A percentile compares a stretch with the other conserved stretches of the same genome.
These are phyloP conservation scores for Talaromyces amestolkiae DNA, from an alignment of 2,329 filamentous ascomycete species.

Conservation along the genomic window DNA sequence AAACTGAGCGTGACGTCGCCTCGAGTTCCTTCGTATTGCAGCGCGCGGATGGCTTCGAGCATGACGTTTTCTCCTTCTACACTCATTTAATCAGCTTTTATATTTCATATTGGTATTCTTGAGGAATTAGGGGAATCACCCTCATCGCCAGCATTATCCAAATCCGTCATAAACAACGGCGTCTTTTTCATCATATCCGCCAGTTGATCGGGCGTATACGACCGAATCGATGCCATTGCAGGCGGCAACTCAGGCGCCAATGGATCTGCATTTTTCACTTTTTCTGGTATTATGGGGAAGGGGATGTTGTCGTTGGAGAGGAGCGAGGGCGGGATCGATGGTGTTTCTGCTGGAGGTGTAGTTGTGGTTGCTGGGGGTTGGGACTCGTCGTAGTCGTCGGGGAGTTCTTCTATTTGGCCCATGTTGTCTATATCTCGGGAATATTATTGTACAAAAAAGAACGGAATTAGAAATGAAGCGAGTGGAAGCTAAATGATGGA, in stretches of 20 bases:
- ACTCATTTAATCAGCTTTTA: constrained; percentile 2
- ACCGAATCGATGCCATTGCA: constrained; percentile 56
- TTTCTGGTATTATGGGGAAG: constrained; percentile 41
- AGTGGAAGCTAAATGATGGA: background rate
- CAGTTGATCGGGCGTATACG: constrained; percentile 60
- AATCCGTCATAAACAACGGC: constrained; percentile 93
- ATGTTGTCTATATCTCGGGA: constrained; percentile 33
- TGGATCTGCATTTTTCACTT: constrained; percentile 32
- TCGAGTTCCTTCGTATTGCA: constrained; percentile 89
- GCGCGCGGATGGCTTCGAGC: constrained; percentile 80
- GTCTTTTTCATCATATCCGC: constrained; percentile 64
- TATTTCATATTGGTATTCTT: background rate
- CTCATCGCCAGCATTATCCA: constrained; percentile 62
- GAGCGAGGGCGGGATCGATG: background rate
- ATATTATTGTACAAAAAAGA: background rate
- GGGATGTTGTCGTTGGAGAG: constrained; percentile 30
- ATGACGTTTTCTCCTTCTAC: constrained; percentile 70
- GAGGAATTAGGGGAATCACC: constrained; percentile 33
- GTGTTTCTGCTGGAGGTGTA: background rate
- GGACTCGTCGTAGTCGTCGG: constrained; percentile 51
- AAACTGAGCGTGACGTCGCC: constrained; percentile 80
- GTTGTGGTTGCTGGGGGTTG: constrained; percentile 40
- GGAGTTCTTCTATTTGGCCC: constrained; percentile 53
- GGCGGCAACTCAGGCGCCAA: constrained; percentile 53
- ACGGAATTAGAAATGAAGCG: background rate